A percentile compares a stretch with the other conserved stretches of the same genome.
phyloP scores from a whole-genome alignment of 768 basidiomycete species.

The Mycena capillaripes region DNA sequence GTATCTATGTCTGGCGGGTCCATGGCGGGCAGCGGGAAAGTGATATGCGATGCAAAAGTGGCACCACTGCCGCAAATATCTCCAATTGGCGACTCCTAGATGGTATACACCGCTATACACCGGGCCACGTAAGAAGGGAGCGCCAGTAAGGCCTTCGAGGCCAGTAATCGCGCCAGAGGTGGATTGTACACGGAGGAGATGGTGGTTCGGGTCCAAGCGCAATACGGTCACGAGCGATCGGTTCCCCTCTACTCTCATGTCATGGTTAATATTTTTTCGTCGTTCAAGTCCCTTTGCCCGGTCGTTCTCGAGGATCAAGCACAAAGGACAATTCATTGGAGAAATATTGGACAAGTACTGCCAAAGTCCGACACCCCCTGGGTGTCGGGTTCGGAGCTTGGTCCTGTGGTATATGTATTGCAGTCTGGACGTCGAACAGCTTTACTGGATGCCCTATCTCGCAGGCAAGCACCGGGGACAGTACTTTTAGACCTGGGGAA shows the following conservation, averaged over 20 bases:
- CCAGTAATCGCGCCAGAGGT: not conserved
- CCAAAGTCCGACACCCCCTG: not conserved
- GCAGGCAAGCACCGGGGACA: not conserved
- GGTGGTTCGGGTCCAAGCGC: constrained; percentile 12
- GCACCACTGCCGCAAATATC: constrained; percentile 4
- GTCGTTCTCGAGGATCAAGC: not conserved
- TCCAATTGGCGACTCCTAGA: constrained; percentile 23
- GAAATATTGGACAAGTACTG: not conserved
- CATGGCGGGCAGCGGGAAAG: constrained; percentile 26
- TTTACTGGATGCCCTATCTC: not conserved
- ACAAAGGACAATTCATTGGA: too few species aligned
- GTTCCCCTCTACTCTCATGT: not conserved
- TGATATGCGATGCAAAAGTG: constrained; percentile 27
- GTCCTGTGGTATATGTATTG: too few species aligned
- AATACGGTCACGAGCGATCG: not conserved
- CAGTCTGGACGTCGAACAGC: not conserved
- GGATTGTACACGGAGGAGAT: not conserved
- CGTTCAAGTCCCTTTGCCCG: not conserved
- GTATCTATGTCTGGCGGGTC: constrained; percentile 60
- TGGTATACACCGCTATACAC: not conserved
- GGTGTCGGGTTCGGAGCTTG: too few species aligned
- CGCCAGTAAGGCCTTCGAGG: not conserved
- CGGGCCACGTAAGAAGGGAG: not conserved
- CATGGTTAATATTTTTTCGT: not conserved
- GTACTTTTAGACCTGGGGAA: not conserved